Base-by-base conservation (phyloP, 495 filamentous ascomycete species). In the Lepraria neglecta region DNA sequence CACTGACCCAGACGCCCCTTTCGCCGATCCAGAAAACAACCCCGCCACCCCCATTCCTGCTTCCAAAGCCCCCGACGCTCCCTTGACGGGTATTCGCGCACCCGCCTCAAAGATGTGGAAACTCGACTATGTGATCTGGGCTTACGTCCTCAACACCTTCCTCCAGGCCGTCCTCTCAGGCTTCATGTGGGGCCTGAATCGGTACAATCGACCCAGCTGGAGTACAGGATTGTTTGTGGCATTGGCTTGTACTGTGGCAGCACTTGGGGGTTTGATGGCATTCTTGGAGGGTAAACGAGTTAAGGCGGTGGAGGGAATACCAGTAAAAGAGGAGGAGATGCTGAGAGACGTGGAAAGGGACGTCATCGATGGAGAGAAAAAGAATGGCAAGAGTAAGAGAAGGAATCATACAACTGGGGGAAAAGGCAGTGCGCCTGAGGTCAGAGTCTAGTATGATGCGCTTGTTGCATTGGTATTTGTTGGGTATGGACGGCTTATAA, bases 141-240 rank as follows among this genome's bases (percentile, higher is more conserved):
- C 77, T 48, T 89, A 88, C 69, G 77, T 89, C 9, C 71, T 75
- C 69, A 94, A 95, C 69, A 92, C 88, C 0, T 82, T 92, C 65
- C 78, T 91, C 12, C 90, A 94, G 70, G 74, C 70, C 35, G 78
- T 78, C 4, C 76, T 95, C 3, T 87, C 84, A 19, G 81, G 78
- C 5, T 87, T 88, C 70, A 94, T 94, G 90, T 94, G 88, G 87
- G 85, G 80, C 0, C 75, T 84, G 69, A 88, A 90, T 66, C 74
- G 90, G 21, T 84, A 81, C 69, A 72, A 84, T 15, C 77, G 90
- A 31, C 89, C 90, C 3, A 77, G 77, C 19, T 92, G 88, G 87
- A 76, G 80, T 7, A 91, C 87, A 1, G 90, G 89, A 1, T 67
- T 87, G 10, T 86, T 92, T 67, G 85, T 94, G 4, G 84, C 79